Evolutionary conservation across 257 asterid genomes (phyloP).

Genomic region (Solanum sitiens): DNA sequence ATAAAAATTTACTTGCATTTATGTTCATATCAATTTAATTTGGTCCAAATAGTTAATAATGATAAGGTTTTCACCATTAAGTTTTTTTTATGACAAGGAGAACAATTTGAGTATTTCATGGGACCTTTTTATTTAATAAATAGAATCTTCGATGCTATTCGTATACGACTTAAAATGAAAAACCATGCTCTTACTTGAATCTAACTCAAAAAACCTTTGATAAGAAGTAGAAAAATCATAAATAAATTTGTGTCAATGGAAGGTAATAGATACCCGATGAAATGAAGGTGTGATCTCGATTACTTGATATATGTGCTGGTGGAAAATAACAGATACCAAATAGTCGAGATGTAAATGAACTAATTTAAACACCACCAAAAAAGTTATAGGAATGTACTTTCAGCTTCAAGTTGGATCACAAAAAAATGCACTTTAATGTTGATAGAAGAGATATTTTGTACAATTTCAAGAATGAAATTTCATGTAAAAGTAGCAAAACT

Average conservation of each 20-base stretch:
- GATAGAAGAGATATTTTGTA: background rate
- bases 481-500: background rate
- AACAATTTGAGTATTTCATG: no score
- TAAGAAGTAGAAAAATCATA: background rate
- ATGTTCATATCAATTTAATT: background rate
- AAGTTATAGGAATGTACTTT: background rate
- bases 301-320: background rate
- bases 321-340: background rate
- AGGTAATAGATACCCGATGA: background rate
- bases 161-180: no score
- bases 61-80: background rate
- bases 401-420: background rate
- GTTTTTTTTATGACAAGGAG: rapidly evolving
- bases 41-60: background rate
- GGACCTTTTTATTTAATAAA: no score
- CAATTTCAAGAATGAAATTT: background rate
- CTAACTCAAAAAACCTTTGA: no score
- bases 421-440: background rate
- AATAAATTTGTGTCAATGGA: background rate
- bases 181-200: no score
- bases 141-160: background rate
- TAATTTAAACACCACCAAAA: background rate
- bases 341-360: background rate
- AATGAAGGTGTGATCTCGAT: background rate
- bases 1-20: background rate